These are phyloP conservation scores for Alternaria ventricosa DNA, from an alignment of 2,329 filamentous ascomycete species.

Conservation along the genomic window DNA sequence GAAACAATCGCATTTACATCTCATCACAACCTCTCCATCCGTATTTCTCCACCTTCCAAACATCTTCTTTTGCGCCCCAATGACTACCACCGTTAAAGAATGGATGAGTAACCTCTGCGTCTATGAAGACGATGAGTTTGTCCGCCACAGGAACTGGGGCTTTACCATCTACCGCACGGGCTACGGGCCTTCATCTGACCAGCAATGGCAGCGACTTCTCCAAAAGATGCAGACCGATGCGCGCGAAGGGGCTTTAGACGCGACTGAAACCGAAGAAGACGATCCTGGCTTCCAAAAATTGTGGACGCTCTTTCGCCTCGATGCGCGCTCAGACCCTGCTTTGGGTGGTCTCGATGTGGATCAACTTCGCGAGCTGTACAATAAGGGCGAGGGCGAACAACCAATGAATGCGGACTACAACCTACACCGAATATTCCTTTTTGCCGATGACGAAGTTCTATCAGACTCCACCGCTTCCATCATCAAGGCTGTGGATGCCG, in stretches of 20 bases:
- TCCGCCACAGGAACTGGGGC: constrained; percentile 13
- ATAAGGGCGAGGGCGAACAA: constrained; percentile 9
- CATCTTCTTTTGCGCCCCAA: neutral
- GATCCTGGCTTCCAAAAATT: constrained; percentile 10
- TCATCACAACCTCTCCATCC: neutral
- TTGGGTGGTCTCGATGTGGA: constrained; percentile 15
- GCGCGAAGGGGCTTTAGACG: neutral
- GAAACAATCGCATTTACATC: neutral
- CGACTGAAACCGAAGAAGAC: neutral
- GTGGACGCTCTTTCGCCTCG: constrained; percentile 20
- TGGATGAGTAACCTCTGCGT: neutral
- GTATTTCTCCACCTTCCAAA: neutral
- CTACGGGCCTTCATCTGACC: constrained; percentile 15
- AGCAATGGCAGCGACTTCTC: constrained; percentile 21
- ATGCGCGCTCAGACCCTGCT: constrained; percentile 17
- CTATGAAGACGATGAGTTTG: neutral
- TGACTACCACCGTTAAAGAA: neutral
- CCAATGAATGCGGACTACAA: constrained; percentile 14
- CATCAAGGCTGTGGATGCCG: constrained; percentile 13
- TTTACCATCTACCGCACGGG: constrained; percentile 25
- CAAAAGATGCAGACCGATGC: constrained; percentile 12
- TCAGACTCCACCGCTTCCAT: constrained; percentile 3
- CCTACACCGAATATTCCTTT: constrained; percentile 11
- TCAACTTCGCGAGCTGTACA: constrained; percentile 20
- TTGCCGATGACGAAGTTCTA: constrained; percentile 14